Percentiles rank a stretch among this genome's conserved stretches.
Evolutionary conservation across 208 protist genomes (phyloP).

Genomic region (Wallacemonas sp.): DNA sequence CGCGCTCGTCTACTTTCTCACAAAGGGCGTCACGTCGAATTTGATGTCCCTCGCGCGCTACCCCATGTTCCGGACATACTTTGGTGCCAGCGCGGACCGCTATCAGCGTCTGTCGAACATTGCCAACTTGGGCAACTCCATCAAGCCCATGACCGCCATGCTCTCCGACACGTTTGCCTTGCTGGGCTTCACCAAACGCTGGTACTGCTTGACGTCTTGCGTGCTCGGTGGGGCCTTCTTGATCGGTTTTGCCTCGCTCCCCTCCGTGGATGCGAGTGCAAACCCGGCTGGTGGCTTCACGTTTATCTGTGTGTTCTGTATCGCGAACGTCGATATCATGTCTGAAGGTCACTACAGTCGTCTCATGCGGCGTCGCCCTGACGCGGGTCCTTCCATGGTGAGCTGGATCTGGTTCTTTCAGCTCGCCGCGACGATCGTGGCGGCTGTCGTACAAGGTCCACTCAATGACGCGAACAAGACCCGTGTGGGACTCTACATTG

Average conservation of each 20-base stretch:
- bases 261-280: constrained; percentile 8
- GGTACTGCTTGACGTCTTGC: constrained; percentile 24
- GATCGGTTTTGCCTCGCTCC: constrained; percentile 22
- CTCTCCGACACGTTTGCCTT: constrained; percentile 30
- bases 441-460: constrained; percentile 25
- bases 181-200: constrained; percentile 34
- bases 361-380: constrained; percentile 21
- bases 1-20: constrained; percentile 27
- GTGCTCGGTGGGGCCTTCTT: constrained; percentile 15
- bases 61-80: constrained; percentile 23
- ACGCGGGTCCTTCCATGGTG: constrained; percentile 23
- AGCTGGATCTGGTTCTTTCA: constrained; percentile 36
- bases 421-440: constrained; percentile 24
- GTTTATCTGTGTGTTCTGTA: constrained; percentile 27
- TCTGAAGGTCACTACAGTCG: constrained; percentile 37
- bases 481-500: constrained; percentile 23
- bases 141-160: constrained; percentile 27
- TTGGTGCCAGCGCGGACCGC: constrained; percentile 8
- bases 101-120: constrained; percentile 12
- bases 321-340: constrained; percentile 38
- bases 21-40: constrained; percentile 19
- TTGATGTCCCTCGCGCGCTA: constrained; percentile 23
- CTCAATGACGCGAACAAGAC: constrained; percentile 23
- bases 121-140: constrained; percentile 24
- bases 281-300: constrained; percentile 20